Evolutionary conservation across 2,329 filamentous ascomycete species (phyloP), one percentile per base, ranked within the genome.

Genomic region (Calonectria montana): DNA sequence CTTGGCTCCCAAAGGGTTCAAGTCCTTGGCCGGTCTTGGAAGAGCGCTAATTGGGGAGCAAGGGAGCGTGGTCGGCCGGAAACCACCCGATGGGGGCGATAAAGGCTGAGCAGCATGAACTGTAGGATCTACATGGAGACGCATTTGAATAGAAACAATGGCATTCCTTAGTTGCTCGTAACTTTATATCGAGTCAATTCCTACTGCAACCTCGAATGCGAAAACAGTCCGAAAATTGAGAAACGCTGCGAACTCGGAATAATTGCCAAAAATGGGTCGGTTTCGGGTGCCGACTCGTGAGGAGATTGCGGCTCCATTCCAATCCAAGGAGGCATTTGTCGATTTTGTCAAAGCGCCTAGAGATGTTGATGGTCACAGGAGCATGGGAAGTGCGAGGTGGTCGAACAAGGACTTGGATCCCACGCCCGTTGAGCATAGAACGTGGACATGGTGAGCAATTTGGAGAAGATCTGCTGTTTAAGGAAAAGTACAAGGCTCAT

Each of bases 381-480:
- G 41, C 25, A 69, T 81, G 12, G 78, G 79, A 35, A 74, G 77
- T 65, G 55, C 75, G 15, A 73, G 73, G 65, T 82, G 80, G 80
- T 78, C 80, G 5, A 82, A 82, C 73, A 76, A 78, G 39, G 80
- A 81, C 61, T 74, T 81, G 21, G 79, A 81, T 59, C 80, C 79
- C 21, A 81, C 79, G 10, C 78, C 74, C 4, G 69, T 71, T 5
- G 73, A 77, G 29, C 75, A 81, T 50, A 64, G 80, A 13, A 81
- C 79, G 4, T 81, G 80, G 80, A 78, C 21, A 39, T 59, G 53
- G 53, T 59, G 35, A 35, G 53, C 15, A 35, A 39, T 37, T n/a
- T 2, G 23, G 16, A 5, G 1, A 18, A 15, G 25, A 6, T 12
- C n/a, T n/a, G 4, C 13, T 3, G 5, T n/a, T 23, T 18, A 23